These are phyloP conservation scores for Volvox reticuliferus DNA, from an alignment of 139 green algal genomes.

Conservation along the genomic window DNA sequence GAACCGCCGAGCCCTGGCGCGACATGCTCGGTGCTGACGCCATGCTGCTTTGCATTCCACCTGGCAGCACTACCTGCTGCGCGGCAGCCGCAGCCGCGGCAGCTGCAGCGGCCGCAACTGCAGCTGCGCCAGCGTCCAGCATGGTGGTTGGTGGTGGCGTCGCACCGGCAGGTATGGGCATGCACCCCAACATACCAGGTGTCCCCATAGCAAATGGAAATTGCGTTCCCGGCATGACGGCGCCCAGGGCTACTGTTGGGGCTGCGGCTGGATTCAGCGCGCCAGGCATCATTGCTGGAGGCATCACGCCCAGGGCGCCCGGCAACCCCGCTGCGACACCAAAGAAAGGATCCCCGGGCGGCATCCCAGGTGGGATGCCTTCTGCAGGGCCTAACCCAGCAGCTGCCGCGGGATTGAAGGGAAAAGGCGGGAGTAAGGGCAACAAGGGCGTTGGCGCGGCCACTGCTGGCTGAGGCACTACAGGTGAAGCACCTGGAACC, in stretches of 20 bases:
- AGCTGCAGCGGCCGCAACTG: conserved; percentile 11
- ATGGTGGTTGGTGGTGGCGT: neutral
- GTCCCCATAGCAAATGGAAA: conserved; percentile 15
- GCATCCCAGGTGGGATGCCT: conserved; percentile 40
- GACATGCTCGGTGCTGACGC: neutral
- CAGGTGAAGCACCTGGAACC: neutral
- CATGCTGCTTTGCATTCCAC: neutral
- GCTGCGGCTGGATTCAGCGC: conserved; percentile 1
- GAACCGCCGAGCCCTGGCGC: conserved; percentile 15
- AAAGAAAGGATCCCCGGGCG: conserved; percentile 34
- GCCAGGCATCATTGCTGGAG: conserved; percentile 36
- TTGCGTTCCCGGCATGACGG: conserved; percentile 13
- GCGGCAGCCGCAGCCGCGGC: conserved; percentile 10
- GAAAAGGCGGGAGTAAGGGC: conserved; percentile 31
- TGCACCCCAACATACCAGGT: conserved; percentile 24
- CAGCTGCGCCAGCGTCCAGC: conserved; percentile 27
- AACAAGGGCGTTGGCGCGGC: neutral
- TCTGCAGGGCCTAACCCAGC: neutral
- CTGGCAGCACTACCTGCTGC: neutral
- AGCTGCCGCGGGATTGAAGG: conserved; percentile 16
- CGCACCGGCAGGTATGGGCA: neutral
- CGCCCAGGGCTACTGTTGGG: neutral
- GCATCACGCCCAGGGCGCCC: conserved; percentile 39
- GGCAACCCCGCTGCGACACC: conserved; percentile 2
- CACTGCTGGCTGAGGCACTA: neutral